These are phyloP conservation scores for Gardenia jasminoides DNA, from an alignment of 257 asterid species.

Conservation along the genomic window DNA sequence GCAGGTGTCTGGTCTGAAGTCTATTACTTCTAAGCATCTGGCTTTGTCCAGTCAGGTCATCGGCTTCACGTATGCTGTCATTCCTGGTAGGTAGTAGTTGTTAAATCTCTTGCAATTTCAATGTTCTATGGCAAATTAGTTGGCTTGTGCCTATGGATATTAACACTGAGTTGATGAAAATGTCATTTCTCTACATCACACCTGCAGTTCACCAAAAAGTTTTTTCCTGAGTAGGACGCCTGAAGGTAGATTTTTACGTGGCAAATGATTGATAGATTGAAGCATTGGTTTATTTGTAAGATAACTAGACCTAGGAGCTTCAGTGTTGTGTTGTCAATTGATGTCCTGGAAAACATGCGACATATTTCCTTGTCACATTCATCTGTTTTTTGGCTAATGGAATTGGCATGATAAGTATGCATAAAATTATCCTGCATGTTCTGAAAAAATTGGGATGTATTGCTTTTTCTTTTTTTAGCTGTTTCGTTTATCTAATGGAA, in stretches of 20 bases:
- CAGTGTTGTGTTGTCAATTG: neutral
- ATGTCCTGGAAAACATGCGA: neutral
- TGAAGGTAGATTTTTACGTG: neutral
- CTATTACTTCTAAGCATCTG: conserved; percentile 96
- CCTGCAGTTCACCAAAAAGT: neutral
- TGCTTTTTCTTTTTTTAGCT: neutral
- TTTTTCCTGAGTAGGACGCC: neutral
- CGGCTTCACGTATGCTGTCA: conserved; percentile 74
- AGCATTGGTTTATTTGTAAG: neutral
- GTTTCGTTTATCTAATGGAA: neutral
- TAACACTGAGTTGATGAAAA: neutral
- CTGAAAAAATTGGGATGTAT: neutral
- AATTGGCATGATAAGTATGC: neutral
- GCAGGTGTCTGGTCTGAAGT: conserved; percentile 98
- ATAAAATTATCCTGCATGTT: neutral
- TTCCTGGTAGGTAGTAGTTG: conserved; percentile 76
- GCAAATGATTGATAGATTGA: neutral
- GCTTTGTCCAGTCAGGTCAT: conserved; percentile 99
- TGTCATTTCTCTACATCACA: neutral
- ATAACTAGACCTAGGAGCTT: neutral
- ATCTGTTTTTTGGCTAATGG: neutral
- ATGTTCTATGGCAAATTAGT: neutral
- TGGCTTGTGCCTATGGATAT: neutral
- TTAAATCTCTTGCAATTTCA: conserved; percentile 7
- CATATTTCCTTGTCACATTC: neutral